Conservation (phyloP, 352 stramenopile genomes). For the Lagenidium giganteum region DNA sequence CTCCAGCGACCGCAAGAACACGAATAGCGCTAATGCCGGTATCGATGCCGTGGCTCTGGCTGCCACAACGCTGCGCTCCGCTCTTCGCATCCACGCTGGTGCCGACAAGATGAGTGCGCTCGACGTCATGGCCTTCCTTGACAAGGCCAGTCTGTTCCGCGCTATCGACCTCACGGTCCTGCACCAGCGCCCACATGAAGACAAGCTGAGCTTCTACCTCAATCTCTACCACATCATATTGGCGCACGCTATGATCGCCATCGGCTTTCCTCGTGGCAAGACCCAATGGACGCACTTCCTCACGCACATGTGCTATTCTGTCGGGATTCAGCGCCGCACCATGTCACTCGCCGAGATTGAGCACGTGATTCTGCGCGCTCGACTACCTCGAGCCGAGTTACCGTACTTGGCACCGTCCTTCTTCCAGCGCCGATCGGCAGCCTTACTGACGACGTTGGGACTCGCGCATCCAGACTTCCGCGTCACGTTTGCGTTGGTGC, state of each 20-base stretch:
- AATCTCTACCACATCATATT: conserved; percentile 63
- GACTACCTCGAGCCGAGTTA: conserved; percentile 35
- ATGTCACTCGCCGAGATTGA: conserved; percentile 66
- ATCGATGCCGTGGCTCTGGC: conserved; percentile 23
- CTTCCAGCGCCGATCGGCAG: neutral
- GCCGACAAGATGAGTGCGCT: conserved; percentile 22
- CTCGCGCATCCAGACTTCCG: conserved; percentile 63
- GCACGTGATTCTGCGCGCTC: conserved; percentile 47
- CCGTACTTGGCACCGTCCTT: conserved; percentile 21
- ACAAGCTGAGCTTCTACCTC: conserved; percentile 56
- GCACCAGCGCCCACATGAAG: conserved; percentile 38
- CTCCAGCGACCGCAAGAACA: no score
- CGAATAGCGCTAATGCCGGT: neutral
- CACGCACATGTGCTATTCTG: conserved; percentile 37
- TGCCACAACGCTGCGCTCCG: conserved; percentile 6
- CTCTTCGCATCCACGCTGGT: conserved; percentile 18
- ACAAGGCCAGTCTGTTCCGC: conserved; percentile 41
- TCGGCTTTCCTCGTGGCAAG: conserved; percentile 40
- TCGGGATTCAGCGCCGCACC: conserved; percentile 19
- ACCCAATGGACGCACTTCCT: conserved; percentile 45
- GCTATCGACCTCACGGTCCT: conserved; percentile 34
- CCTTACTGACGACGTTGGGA: conserved; percentile 22
- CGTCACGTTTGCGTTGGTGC: conserved; percentile 43
- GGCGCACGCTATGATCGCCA: conserved; percentile 54
- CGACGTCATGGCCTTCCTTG: conserved; percentile 44